These are phyloP conservation scores for Globisporangium takayamanum DNA, from an alignment of 352 stramenopile species.

Conservation along the genomic window DNA sequence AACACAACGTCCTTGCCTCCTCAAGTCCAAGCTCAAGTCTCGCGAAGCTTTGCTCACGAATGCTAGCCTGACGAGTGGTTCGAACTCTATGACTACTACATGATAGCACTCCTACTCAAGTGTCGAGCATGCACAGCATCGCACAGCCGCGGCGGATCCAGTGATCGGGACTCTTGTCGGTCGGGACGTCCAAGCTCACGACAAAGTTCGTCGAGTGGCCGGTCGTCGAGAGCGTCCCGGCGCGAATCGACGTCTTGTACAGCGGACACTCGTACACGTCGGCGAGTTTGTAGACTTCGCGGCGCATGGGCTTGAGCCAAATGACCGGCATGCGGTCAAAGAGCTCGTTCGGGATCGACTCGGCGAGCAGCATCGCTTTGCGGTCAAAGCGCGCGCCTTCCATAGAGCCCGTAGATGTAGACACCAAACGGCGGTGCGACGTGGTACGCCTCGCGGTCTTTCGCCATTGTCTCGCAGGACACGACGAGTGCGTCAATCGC, in stretches of 20 bases:
- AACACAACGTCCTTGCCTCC: too few species aligned
- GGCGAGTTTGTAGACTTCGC: constrained; percentile 61
- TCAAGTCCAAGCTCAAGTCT: too few species aligned
- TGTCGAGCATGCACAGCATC: constrained; percentile 93
- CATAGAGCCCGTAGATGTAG: constrained; percentile 93
- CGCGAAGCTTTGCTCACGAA: too few species aligned
- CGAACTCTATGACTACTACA: not conserved
- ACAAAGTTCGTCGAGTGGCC: constrained; percentile 94
- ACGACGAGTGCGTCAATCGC: constrained; percentile 90
- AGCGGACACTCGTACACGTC: constrained; percentile 89
- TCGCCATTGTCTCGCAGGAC: constrained; percentile 69
- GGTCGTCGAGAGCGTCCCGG: constrained; percentile 89
- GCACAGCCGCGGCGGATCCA: constrained; percentile 92
- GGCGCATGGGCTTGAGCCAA: constrained; percentile 83
- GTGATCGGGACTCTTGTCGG: constrained; percentile 75
- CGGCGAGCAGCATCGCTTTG: constrained; percentile 66
- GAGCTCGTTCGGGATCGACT: constrained; percentile 84
- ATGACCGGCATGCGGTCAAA: constrained; percentile 91
- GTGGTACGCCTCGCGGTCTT: constrained; percentile 68
- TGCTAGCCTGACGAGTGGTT: too few species aligned
- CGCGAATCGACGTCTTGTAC: constrained; percentile 91
- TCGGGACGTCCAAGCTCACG: constrained; percentile 81
- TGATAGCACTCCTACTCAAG: constrained; percentile 28
- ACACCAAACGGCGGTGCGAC: constrained; percentile 71
- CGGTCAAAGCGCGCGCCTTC: constrained; percentile 90